A percentile compares a stretch with the other conserved stretches of the same genome.
Conservation (phyloP, 257 asterid genomes). For the Ajuga chamaepitys region DNA sequence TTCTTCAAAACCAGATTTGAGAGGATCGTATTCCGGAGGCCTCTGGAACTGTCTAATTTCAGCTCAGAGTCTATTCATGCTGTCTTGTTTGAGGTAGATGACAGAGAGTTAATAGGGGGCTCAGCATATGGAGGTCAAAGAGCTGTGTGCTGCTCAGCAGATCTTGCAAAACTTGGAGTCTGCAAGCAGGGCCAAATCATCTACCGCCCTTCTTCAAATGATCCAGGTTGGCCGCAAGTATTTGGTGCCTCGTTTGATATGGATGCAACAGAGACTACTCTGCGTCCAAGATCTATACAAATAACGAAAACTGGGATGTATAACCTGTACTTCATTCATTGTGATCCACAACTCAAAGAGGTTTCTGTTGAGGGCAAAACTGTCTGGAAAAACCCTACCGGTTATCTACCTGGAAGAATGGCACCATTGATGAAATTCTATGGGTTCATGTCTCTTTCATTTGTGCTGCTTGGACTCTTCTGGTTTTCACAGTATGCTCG, state of each 20-base stretch:
- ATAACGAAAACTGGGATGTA: conserved; percentile 92
- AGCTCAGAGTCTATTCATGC: conserved; percentile 65
- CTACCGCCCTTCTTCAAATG: conserved; percentile 63
- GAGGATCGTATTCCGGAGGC: conserved; percentile 68
- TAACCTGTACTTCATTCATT: conserved; percentile 83
- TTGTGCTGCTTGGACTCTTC: conserved; percentile 71
- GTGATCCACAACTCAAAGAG: conserved; percentile 73
- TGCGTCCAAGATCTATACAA: conserved; percentile 58
- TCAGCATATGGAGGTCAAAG: conserved; percentile 97
- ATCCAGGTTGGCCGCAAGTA: conserved; percentile 91
- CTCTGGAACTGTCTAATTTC: conserved; percentile 63
- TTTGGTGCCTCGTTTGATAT: conserved; percentile 60
- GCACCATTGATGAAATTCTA: conserved; percentile 90
- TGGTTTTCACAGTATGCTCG: conserved; percentile 94
- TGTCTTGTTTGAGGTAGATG: conserved; percentile 84
- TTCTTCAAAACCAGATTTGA: conserved; percentile 52
- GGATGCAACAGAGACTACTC: conserved; percentile 39
- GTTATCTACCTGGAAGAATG: conserved; percentile 97
- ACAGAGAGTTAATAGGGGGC: conserved; percentile 81
- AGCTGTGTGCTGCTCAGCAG: conserved; percentile 86
- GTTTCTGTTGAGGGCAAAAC: conserved; percentile 70
- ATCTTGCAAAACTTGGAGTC: conserved; percentile 91
- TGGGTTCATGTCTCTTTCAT: conserved; percentile 84
- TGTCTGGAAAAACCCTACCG: conserved; percentile 91
- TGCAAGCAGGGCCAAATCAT: conserved; percentile 81